A percentile compares a stretch with the other conserved stretches of the same genome.
Conservation (phyloP, 805 yeast species). For the Jamesozyma rosinii region DNA sequence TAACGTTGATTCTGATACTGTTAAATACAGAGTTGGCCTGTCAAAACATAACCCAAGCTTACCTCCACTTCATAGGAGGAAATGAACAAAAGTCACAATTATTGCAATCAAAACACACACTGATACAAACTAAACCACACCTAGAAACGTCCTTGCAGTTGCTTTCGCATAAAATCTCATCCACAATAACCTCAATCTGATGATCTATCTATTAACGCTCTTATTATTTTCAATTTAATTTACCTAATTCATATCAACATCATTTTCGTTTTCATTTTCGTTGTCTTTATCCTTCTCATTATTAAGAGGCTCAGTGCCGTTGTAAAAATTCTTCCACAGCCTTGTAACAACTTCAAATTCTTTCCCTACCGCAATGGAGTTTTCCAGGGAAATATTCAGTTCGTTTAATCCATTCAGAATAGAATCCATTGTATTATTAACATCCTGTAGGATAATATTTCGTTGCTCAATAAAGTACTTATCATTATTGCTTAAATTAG, state of each 20-base stretch:
- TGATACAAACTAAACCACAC: neutral
- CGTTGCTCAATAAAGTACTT: slow-evolving; percentile 25
- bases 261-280: neutral
- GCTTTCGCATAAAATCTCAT: too few relatives aligned
- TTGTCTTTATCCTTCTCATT: slow-evolving; percentile 3
- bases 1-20: slow-evolving; percentile 20
- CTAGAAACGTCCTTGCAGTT: neutral
- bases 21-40: slow-evolving; percentile 21
- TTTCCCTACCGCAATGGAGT: slow-evolving; percentile 61
- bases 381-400: slow-evolving; percentile 57
- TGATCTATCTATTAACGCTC: neutral
- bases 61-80: slow-evolving; percentile 2
- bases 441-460: slow-evolving; percentile 25
- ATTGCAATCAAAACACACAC: neutral
- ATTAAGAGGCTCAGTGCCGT: slow-evolving; percentile 31
- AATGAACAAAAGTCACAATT: neutral
- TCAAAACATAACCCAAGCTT: slow-evolving; percentile 11
- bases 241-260: slow-evolving; percentile 2
- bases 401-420: slow-evolving; percentile 56
- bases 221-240: too few relatives aligned
- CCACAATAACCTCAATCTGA: neutral
- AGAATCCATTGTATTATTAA: slow-evolving; percentile 44
- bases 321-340: slow-evolving; percentile 64
- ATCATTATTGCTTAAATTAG: slow-evolving; percentile 10
- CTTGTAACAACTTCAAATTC: slow-evolving; percentile 63